Percentiles rank a stretch among this genome's conserved stretches.
Conservation (phyloP, 805 yeast species). For the Zygosaccharomyces rouxii region DNA sequence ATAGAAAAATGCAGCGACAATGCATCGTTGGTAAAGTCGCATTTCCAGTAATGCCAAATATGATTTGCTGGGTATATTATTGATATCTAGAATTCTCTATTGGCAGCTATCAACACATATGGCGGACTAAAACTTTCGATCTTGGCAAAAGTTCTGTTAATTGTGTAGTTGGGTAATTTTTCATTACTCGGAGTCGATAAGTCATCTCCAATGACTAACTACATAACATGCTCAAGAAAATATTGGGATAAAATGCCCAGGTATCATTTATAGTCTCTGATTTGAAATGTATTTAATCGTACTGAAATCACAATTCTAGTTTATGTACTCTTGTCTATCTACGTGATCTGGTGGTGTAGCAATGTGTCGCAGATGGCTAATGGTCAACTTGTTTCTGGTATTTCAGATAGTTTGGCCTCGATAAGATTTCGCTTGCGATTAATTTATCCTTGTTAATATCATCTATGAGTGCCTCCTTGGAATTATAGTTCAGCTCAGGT, state of each 20-base stretch:
- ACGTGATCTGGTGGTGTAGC: not conserved
- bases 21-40: conserved; percentile 12
- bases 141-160: not conserved
- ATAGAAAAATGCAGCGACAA: conserved; percentile 12
- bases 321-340: not conserved
- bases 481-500: conserved; percentile 82
- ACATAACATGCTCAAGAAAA: not conserved
- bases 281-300: not conserved
- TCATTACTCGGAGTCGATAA: not conserved
- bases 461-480: conserved; percentile 75
- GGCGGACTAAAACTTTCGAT: not conserved
- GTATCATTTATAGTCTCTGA: not conserved
- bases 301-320: not conserved
- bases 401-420: conserved; percentile 2
- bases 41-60: not conserved
- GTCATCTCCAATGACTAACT: not conserved
- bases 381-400: conserved; percentile 2
- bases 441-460: conserved; percentile 80
- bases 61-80: not conserved
- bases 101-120: not conserved
- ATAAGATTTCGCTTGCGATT: conserved; percentile 45
- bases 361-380: not conserved
- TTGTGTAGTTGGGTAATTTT: not conserved
- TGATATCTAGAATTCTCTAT: not conserved
- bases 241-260: not conserved